phyloP scores from a whole-genome alignment of 2,329 filamentous ascomycete species.

The Diaporthe vaccinii region DNA sequence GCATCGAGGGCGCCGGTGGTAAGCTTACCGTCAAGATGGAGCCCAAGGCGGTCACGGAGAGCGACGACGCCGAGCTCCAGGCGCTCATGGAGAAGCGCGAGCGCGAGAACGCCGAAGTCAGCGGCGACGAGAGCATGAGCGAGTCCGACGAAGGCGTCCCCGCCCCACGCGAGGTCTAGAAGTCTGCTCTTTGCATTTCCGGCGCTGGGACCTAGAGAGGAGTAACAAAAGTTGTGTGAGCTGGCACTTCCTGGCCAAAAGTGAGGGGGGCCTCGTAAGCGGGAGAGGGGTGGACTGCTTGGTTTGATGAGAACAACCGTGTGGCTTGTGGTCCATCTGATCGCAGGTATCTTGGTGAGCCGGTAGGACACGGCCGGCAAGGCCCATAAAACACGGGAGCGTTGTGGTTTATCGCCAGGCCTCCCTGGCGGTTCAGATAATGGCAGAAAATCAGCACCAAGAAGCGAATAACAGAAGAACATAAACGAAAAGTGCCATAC shows the following conservation, averaged over 20 bases:
- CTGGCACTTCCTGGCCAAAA: not conserved
- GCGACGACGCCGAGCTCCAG: slow-evolving; percentile 96
- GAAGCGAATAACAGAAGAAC: not conserved
- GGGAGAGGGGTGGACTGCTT: not conserved
- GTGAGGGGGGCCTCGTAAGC: not conserved
- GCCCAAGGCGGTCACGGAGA: slow-evolving; percentile 98
- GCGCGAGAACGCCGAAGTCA: slow-evolving; percentile 97
- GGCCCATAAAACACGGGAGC: not conserved
- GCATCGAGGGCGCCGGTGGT: slow-evolving; percentile 83
- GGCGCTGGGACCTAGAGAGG: slow-evolving; percentile 38
- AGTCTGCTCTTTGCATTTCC: slow-evolving; percentile 35
- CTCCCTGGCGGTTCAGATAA: slow-evolving; percentile 11
- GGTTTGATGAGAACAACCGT: not conserved
- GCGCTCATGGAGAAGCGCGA: slow-evolving; percentile 99
- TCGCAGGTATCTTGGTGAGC: not conserved
- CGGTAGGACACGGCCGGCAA: not conserved
- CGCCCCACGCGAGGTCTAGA: slow-evolving; percentile 45
- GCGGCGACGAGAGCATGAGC: slow-evolving; percentile 95
- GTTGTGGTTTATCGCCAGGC: not conserved
- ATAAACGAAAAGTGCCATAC: not conserved
- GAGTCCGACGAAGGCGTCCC: slow-evolving; percentile 92
- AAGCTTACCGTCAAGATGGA: slow-evolving; percentile 96
- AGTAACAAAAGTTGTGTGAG: slow-evolving; percentile 29
- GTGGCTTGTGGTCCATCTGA: not conserved
- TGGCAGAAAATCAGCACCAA: not conserved